Evolutionary conservation across 1,284 basidiomycete species (phyloP), one percentile per base, ranked within the genome.

Genomic region (Ceratobasidium sp.): DNA sequence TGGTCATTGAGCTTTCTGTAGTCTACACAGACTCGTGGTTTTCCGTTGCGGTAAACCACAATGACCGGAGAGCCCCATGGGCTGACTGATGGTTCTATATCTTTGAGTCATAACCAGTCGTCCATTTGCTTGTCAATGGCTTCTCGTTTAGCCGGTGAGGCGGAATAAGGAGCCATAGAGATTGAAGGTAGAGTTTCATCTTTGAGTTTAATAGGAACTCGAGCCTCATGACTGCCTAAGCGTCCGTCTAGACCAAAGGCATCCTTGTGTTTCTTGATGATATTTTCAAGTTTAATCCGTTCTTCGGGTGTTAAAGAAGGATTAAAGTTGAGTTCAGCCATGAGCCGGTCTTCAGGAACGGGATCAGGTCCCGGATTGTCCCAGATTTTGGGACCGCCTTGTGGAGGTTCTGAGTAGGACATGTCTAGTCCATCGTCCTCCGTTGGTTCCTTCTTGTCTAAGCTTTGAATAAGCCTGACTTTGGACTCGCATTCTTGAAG

Each of bases 41-140:
- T 86, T 58, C 53, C 81, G 71, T 85, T 84, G 3, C 83, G 80
- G 42, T 84, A 85, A 0, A 84, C 83, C 6, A 87, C 83, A 2
- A 87, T 80, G 0, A 83, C 84, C 0, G 86, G 85, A 9, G n/a
- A 51, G 7, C 82, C 82, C 85, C 85, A 86, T 1, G 86, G 84
- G 44, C 84, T 85, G 3, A 78, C 68, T 0, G 84, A 86, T 10
- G 82, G 82, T 76, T 86, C 83, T 12, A 86, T 86, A 5, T 86
- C 83, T 18, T 80, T 83, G 18, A 80, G 77, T 12, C 80, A 70
- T 1, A 85, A 76, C 83, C 85, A 85, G 3, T 73, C 77, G 26
- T 85, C 82, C 12, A 85, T 71, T 67, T 85, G 84, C 26, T 83
- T 78, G 33, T 85, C 83, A 9, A 86, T 86, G 0, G 84, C 83